Base-by-base conservation (phyloP, 139 green algal genomes). In the Chlorella sp. region DNA sequence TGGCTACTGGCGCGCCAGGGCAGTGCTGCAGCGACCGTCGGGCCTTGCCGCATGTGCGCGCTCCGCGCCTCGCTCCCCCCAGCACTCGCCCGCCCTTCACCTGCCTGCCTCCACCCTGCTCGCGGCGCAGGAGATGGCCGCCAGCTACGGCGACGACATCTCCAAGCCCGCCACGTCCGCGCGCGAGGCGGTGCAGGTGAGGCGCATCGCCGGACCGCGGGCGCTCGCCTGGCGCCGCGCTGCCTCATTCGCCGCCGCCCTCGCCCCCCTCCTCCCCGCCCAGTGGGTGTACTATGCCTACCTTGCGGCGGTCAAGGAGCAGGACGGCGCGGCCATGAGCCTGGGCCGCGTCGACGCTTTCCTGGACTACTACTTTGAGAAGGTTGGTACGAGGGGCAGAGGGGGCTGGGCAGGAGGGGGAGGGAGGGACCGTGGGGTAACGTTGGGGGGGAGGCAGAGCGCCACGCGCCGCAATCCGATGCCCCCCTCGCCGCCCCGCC, bases 271-370 rank as follows among this genome's bases (percentile, higher is more conserved):
- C 58, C 58, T 7, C 11, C 7, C n/a, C 17, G 29, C n/a, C n/a
- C n/a, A 7, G 35, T 45, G 83, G 85, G 23, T 88, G 41, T 95
- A 95, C 87, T 92, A 90, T 56, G 90, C 43, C 38, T 95, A 94
- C 82, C 84, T 95, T 63, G 89, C 62, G 11, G 87, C 87, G 0
- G 84, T 94, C 8, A 95, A 94, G 86, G 84, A 93, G 82, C 85
- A 93, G 80, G 90, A 95, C 80, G 90, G 90, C 46, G 90, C 90
- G 0, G 90, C 90, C 70, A 95, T 95, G 85, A 89, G 77, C 63
- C 79, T 95, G 80, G 90, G 90, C 69, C 84, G 90, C 76, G 85
- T 95, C 40, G 90, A 95, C 73, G 90, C 87, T 19, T 95, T 95
- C 82, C 82, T 95, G 59, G 90, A 95, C 84, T 80, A 80, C 36